Base-by-base conservation (phyloP, 805 yeast species). In the Candida tammaniensis region DNA sequence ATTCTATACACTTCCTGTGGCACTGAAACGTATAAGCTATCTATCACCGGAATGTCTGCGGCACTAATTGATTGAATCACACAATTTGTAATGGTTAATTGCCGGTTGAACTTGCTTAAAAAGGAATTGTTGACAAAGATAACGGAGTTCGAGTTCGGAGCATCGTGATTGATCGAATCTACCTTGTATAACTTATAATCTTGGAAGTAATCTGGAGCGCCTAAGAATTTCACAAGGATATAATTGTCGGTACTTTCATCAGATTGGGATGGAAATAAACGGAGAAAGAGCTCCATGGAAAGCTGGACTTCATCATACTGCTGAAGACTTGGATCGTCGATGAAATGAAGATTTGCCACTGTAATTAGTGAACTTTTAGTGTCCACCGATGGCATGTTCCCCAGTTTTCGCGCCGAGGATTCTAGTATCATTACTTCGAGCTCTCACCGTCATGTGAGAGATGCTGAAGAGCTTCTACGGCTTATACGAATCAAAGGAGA, bases 21-120 rank as follows among this genome's bases (percentile, higher is more conserved):
- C 5, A 74, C 69, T 8, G 69, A 66, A 1, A 62, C 59, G 4
- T 76, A 76, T 5, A 74, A 62, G 5, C 64, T 59, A 3, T 72
- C 43, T 9, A 80, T 60, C 8, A 54, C 47, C 0, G 65, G 61
- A 17, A 81, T 62, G 5, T 48, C 44, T 1, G 47, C 35, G 4
- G 46, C 17, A 14, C 49, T 54, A 13, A 73, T 52, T 2, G 67
- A 54, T 26, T 54, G 64, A 6, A 74, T 46, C 4, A 62, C 43
- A 18, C 72, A 65, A 3, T 51, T 44, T 19, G 62, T 64, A 16
- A 76, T 43, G 0, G 79, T 74, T 47, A 75, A 52, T 20, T 49
- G 60, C 27, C 64, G 57, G 15, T 55, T 50, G 31, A 58, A 63
- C 10, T 44, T 40, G 24, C 49, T 39, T 21, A 74, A 52, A 15